phyloP scores from a whole-genome alignment of 1,284 basidiomycete genomes.

The Ustilago shanxiensis region DNA sequence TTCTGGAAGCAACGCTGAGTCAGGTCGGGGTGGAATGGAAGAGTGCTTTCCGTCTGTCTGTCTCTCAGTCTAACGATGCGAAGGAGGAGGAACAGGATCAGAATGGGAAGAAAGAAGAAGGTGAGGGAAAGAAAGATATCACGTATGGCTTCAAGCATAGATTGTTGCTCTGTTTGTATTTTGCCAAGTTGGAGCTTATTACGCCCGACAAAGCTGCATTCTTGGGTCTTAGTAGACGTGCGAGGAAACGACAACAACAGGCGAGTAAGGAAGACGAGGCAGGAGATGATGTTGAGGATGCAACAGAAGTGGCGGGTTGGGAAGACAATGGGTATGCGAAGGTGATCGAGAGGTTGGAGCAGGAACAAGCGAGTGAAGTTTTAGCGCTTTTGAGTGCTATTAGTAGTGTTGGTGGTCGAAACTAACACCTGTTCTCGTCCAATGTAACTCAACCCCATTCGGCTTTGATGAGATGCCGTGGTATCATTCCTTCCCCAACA shows the following conservation, averaged over 20 bases:
- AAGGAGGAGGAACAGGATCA: no score
- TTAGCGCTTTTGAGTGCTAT: constrained; percentile 35
- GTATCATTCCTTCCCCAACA: no score
- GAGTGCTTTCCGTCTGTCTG: constrained; percentile 46
- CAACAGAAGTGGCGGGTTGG: neutral
- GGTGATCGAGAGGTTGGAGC: constrained; percentile 33
- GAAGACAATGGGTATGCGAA: constrained; percentile 3
- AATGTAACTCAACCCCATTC: no score
- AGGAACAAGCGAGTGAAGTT: constrained; percentile 26
- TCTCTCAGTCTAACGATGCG: no score
- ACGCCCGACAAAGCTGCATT: constrained; percentile 27
- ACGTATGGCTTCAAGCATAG: constrained; percentile 33
- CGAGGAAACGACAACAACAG: constrained; percentile 26
- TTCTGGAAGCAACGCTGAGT: constrained; percentile 42
- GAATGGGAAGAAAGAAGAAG: constrained; percentile 4
- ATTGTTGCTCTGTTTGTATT: constrained; percentile 43
- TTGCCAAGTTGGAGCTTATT: constrained; percentile 41
- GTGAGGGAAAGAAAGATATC: constrained; percentile 2
- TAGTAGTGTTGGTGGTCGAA: constrained; percentile 37
- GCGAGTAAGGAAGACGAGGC: constrained; percentile 7
- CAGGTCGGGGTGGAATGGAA: constrained; percentile 41
- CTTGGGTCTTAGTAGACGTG: constrained; percentile 30
- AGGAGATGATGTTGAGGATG: neutral
- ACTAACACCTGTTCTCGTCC: constrained; percentile 7
- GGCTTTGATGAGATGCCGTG: no score